Conservation (phyloP, 345 rosid species). For the Cardamine chenopodiifolia region DNA sequence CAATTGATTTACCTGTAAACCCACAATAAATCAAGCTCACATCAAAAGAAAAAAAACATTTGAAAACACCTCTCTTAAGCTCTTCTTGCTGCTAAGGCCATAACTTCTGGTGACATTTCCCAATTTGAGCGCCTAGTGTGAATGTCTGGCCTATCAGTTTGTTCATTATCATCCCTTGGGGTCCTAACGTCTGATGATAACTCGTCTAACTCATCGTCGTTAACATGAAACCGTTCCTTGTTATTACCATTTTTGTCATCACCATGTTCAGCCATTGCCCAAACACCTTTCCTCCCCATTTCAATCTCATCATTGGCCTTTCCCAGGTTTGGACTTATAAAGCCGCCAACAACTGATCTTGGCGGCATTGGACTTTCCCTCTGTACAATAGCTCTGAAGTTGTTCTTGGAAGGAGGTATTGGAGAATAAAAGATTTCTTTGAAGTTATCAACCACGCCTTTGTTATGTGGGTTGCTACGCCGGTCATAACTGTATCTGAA, state of each 20-base stretch:
- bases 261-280: constrained; percentile 76
- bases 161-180: constrained; percentile 47
- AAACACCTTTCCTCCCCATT: constrained; percentile 90
- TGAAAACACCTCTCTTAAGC: constrained; percentile 5
- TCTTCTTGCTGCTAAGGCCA: constrained; percentile 76
- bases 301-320: constrained; percentile 76
- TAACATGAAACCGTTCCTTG: constrained; percentile 61
- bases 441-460: constrained; percentile 73
- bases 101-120: constrained; percentile 83
- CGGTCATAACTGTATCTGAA: constrained; percentile 73
- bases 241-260: constrained; percentile 40
- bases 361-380: constrained; percentile 65
- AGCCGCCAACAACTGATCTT: constrained; percentile 64
- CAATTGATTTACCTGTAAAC: constrained; percentile 12
- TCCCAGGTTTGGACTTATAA: constrained; percentile 95
- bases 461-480: constrained; percentile 75
- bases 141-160: constrained; percentile 52
- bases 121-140: constrained; percentile 67
- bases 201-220: constrained; percentile 75
- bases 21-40: constrained; percentile 24
- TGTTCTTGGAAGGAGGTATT: constrained; percentile 73
- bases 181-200: constrained; percentile 67
- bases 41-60: neutral
- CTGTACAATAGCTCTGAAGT: constrained; percentile 64
- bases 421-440: constrained; percentile 66